A percentile compares a stretch with the other conserved stretches of the same genome.
phyloP scores from a whole-genome alignment of 441 rosid species.

The Mallotus repandus region DNA sequence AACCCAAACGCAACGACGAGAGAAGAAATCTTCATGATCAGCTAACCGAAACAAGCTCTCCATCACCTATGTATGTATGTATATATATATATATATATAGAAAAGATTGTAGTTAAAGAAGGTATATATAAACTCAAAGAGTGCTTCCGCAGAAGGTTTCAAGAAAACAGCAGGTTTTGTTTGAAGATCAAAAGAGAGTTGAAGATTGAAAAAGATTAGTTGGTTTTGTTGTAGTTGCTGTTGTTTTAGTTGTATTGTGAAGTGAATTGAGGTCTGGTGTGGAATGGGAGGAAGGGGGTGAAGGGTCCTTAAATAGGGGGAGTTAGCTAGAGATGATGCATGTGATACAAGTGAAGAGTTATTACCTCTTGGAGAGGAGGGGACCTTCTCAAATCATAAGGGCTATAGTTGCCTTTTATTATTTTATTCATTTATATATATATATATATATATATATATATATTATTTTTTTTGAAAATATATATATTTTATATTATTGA shows the following conservation, averaged over 20 bases:
- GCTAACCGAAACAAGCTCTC: constrained; percentile 48
- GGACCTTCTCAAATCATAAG: constrained; percentile 34
- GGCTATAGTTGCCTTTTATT: constrained; percentile 12
- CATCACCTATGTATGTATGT: constrained; percentile 26
- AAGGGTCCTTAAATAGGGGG: constrained; percentile 43
- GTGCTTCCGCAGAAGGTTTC: background rate
- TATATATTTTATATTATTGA: constrained; percentile 8
- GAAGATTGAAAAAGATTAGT: constrained; percentile 11
- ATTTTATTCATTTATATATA: background rate
- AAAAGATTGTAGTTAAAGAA: too few species aligned
- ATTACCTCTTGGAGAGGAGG: constrained; percentile 23
- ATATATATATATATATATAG: too few species aligned
- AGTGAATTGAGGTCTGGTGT: constrained; percentile 27
- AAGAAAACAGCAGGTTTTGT: constrained; percentile 3
- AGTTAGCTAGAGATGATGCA: constrained; percentile 11
- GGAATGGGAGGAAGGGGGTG: constrained; percentile 31
- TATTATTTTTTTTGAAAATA: constrained; percentile 16
- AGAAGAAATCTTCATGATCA: constrained; percentile 39
- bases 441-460: too few species aligned
- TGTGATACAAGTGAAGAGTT: constrained; percentile 29
- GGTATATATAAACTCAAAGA: too few species aligned
- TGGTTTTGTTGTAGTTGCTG: constrained; percentile 6
- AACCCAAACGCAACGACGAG: constrained; percentile 32
- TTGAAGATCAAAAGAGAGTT: constrained; percentile 9
- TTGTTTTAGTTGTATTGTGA: constrained; percentile 24